Base-by-base conservation (phyloP, 306 rosid genomes). In the Begonia masoniana region DNA sequence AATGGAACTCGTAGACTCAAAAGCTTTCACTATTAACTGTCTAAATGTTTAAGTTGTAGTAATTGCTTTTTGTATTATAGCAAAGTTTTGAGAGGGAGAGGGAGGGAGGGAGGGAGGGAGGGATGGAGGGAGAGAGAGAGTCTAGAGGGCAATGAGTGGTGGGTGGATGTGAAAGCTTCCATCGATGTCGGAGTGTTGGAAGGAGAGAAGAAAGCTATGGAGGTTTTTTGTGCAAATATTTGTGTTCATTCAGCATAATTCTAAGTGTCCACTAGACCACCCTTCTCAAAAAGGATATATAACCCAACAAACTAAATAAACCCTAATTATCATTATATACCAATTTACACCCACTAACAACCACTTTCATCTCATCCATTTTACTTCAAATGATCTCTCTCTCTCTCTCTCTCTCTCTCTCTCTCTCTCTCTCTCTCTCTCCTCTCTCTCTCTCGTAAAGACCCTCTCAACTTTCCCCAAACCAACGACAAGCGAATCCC, bases 141-240 rank as follows among this genome's bases (percentile, higher is more conserved):
- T 75, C 73, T 15, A 31, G 16, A 54, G 55, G 60, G 58, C 62
- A 68, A 71, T 76, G 74, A 76, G 72, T 64, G 72, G 61, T 63
- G 62, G 62, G 71, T 50, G 50, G 16, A 68, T 64, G 72, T 64
- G 75, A 64, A 68, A 55, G 51, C 62, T 65, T 75, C 72, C 69
- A 68, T 71, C 75, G 63, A 65, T 67, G 75, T 68, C 75, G 71
- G 58, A 53, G 12, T 41, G 69, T 63, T 59, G 58, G 46, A n/a
- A 26, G 68, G 24, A 48, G 10, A 50, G 39, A 48, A 36, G 50
- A 49, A 49, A 63, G 41, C 16, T 15, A 56, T 56, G 36, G 46
- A 56, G 23, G 13, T 47, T 31, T 17, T 31, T 31, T 31, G 39
- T 31, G 3, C 39, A 31, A 31, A 31, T 7, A 31, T 31, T 7